These are phyloP conservation scores for Alopecurus myosuroides DNA, from an alignment of 176 grass and related monocot genomes.

Conservation along the genomic window DNA sequence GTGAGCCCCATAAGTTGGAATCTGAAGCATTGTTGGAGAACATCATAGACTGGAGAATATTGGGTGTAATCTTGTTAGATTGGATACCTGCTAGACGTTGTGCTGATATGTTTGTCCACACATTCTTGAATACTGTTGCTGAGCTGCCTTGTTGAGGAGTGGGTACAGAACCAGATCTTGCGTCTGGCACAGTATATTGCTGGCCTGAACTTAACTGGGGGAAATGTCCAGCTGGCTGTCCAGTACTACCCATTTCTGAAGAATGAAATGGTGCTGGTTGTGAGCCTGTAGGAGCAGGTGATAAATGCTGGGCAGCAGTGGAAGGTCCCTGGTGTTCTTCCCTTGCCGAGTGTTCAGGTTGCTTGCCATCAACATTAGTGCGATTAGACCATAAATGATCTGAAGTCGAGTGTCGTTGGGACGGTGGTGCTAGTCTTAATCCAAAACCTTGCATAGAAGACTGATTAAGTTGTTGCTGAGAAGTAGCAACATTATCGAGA, in stretches of 20 bases:
- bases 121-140: conserved; percentile 84
- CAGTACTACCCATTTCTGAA: conserved; percentile 42
- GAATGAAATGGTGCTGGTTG: conserved; percentile 42
- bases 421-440: conserved; percentile 69
- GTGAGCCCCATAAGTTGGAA: conserved; percentile 53
- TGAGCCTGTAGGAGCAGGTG: conserved; percentile 21
- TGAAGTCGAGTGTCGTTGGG: conserved; percentile 51
- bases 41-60: conserved; percentile 88
- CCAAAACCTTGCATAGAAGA: conserved; percentile 68
- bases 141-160: conserved; percentile 53
- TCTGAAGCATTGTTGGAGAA: conserved; percentile 39
- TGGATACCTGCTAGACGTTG: conserved; percentile 58
- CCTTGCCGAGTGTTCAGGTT: conserved; percentile 33
- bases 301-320: conserved; percentile 34
- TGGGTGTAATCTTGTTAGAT: conserved; percentile 66
- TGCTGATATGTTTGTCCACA: conserved; percentile 87
- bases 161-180: conserved; percentile 37
- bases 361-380: conserved; percentile 50
- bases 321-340: conserved; percentile 45
- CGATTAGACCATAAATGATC: conserved; percentile 49
- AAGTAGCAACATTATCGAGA: conserved; percentile 31
- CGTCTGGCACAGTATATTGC: conserved; percentile 45
- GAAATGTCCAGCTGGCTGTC: conserved; percentile 35
- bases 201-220: conserved; percentile 43
- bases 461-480: conserved; percentile 58